Base-by-base conservation (phyloP, 495 filamentous ascomycete species). In the Penicillium ucsense region DNA sequence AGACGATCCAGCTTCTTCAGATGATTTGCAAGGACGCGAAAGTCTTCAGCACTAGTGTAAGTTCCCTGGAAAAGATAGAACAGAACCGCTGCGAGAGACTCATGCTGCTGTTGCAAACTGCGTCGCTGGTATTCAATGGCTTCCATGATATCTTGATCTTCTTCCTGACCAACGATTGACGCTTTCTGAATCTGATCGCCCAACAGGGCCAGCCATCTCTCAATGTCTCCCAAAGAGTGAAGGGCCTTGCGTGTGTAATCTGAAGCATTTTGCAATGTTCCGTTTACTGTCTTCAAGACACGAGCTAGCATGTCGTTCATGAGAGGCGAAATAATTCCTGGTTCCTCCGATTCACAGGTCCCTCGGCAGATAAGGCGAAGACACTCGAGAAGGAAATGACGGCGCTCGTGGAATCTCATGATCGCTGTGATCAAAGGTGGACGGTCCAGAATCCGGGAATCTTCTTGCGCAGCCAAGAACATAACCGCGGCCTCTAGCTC, bases 31-130 rank as follows among this genome's bases (percentile, higher is more conserved):
- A 96, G 77, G 3, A 76, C 58, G 8, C 79, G 71, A 53, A 95
- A 87, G 62, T 95, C 88, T 34, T 79, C 71, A n/a, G 78, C 57
- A 36, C 68, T 73, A 1, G 84, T 82, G 46, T 82, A 80, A 41
- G 80, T 78, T 39, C 78, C 81, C 57, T 91, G 88, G 46, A 92
- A 77, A 7, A 94, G 74, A 55, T 85, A 79, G 49, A 78, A 82
- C 20, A 91, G 59, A 40, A 91, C 83, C 6, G 83, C 76, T 1
- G 82, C 80, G n/a, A 99, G 75, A 6, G 82, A 78, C 61, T 96
- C 91, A 60, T 97, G 94, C 63, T 97, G 90, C 56, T 85, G 78
- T 10, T 78, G 76, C 31, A 97, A 72, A 53, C 83, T 89, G 27
- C 67, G 57, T 33, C 83, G 78, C 55, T 94, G 82, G 54, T 84